A percentile compares a stretch with the other conserved stretches of the same genome.
Conservation (phyloP, 1,139 yeast species). For the Saccharomyces hybrid region DNA sequence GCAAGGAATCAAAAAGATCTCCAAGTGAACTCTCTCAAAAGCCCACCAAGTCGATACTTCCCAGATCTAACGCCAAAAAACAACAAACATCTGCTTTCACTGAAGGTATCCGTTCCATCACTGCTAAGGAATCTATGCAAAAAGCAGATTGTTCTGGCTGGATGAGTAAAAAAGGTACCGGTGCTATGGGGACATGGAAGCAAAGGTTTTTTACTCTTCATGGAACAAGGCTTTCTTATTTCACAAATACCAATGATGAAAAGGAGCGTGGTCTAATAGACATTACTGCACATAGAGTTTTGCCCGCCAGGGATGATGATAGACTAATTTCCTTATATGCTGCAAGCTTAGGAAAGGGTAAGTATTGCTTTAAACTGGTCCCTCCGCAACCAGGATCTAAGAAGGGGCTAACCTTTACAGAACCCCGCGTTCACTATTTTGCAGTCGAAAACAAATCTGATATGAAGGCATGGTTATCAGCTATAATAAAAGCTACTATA, state of each 20-base stretch:
- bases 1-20: not conserved
- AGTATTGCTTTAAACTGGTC: slow-evolving; percentile 81
- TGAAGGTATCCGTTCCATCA: slow-evolving; percentile 78
- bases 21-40: not conserved
- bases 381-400: slow-evolving; percentile 98
- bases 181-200: slow-evolving; percentile 81
- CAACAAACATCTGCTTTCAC: slow-evolving; percentile 78
- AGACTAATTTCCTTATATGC: slow-evolving; percentile 79
- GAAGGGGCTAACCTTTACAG: slow-evolving; percentile 91
- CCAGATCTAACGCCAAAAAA: slow-evolving; percentile 35
- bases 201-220: slow-evolving; percentile 82
- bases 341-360: slow-evolving; percentile 88
- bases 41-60: not conserved
- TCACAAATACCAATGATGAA: slow-evolving; percentile 63
- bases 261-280: slow-evolving; percentile 89
- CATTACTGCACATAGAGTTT: slow-evolving; percentile 86
- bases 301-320: slow-evolving; percentile 67
- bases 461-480: slow-evolving; percentile 91
- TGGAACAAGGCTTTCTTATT: slow-evolving; percentile 87
- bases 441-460: slow-evolving; percentile 88
- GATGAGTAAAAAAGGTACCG: slow-evolving; percentile 89
- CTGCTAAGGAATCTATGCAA: slow-evolving; percentile 71
- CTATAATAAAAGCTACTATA: slow-evolving; percentile 89
- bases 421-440: slow-evolving; percentile 90
- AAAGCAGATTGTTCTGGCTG: slow-evolving; percentile 80